Evolutionary conservation across 148 eudicot genomes (phyloP).

Genomic region (Diospyros kaki): DNA sequence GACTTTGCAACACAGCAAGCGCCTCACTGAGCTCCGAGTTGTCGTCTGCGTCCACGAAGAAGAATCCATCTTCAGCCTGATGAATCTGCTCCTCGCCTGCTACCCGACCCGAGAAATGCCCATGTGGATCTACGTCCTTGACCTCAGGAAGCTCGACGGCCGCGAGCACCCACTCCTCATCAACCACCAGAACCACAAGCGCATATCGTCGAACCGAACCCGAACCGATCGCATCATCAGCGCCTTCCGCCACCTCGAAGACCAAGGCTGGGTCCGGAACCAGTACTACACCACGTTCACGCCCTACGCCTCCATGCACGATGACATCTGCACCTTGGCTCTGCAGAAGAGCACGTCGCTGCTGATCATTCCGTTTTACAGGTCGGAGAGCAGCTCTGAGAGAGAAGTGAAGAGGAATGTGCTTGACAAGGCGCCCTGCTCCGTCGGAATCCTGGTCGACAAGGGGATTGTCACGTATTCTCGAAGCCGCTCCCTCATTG

Average conservation of each 20-base stretch:
- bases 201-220: neutral
- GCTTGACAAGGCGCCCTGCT: conserved; percentile 21
- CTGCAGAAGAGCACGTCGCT: conserved; percentile 11
- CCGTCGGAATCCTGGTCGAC: conserved; percentile 14
- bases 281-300: conserved; percentile 16
- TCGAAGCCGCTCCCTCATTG: too few species aligned
- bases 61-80: conserved; percentile 10
- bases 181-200: conserved; percentile 19
- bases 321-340: conserved; percentile 14
- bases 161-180: conserved; percentile 14
- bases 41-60: conserved; percentile 12
- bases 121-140: conserved; percentile 1
- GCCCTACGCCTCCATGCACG: conserved; percentile 13
- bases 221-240: conserved; percentile 13
- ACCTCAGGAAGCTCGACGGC: conserved; percentile 16
- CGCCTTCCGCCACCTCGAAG: conserved; percentile 1
- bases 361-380: conserved; percentile 17
- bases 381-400: neutral
- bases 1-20: conserved; percentile 10
- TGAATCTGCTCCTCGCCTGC: conserved; percentile 10
- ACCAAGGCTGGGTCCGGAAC: neutral
- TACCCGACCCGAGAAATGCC: conserved; percentile 15
- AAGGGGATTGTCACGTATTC: neutral
- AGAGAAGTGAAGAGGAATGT: conserved; percentile 1
- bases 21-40: conserved; percentile 8